Evolutionary conservation across 106 monocot species (phyloP).

Genomic region (Gastrodia elata): DNA sequence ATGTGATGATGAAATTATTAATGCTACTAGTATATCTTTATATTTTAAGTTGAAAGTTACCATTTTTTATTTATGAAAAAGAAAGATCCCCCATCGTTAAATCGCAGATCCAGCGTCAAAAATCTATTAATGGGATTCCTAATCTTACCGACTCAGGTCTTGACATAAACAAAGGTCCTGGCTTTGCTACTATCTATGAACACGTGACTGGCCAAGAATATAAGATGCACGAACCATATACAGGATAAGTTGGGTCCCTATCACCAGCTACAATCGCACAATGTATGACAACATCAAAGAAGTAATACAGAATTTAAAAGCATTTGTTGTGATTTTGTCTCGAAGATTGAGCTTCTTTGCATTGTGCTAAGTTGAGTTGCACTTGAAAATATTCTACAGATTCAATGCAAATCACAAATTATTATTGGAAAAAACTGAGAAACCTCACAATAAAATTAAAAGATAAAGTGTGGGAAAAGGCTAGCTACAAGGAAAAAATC

Average conservation of each 20-base stretch:
- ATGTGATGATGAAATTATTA: no score
- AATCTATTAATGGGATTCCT: no score
- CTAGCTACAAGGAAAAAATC: not conserved
- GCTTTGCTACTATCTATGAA: no score
- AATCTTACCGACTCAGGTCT: no score
- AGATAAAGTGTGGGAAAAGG: not conserved
- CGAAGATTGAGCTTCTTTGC: not conserved
- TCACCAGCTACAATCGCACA: not conserved
- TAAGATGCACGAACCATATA: no score
- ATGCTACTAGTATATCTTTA: no score
- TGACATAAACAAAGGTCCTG: no score
- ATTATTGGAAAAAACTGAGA: not conserved
- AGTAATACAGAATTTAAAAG: not conserved
- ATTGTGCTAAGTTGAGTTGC: not conserved
- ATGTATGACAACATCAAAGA: not conserved
- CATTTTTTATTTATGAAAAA: no score
- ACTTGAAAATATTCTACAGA: not conserved
- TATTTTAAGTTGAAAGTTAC: no score
- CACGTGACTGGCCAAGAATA: no score
- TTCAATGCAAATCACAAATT: not conserved
- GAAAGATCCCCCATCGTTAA: no score
- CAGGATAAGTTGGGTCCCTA: not conserved
- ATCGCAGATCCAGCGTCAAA: no score
- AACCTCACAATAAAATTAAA: not conserved
- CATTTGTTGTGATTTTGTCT: not conserved